A percentile compares a stretch with the other conserved stretches of the same genome.
phyloP scores from a whole-genome alignment of 371 early-diverging fungal genomes.

The Haplosporangium sp. region DNA sequence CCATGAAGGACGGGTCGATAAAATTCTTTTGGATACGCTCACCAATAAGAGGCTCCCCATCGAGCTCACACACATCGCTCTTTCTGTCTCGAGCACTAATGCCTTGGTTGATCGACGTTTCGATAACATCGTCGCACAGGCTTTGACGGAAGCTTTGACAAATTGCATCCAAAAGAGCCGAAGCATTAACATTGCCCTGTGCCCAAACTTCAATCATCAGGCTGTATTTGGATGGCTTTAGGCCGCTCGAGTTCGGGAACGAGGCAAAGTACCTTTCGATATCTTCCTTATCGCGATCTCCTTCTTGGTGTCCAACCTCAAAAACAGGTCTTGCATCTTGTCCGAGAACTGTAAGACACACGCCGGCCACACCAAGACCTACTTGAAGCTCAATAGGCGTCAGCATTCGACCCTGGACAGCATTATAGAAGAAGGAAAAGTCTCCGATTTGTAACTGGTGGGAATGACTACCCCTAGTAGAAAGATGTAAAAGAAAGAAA shows the following conservation, averaged over 20 bases:
- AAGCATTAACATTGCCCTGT: constrained; percentile 69
- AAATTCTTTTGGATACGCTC: constrained; percentile 61
- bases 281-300: constrained; percentile 46
- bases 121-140: constrained; percentile 78
- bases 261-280: constrained; percentile 45
- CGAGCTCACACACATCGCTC: constrained; percentile 35
- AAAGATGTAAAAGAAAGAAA: neutral
- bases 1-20: constrained; percentile 64
- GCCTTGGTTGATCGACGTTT: constrained; percentile 62
- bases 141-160: constrained; percentile 67
- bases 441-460: constrained; percentile 61
- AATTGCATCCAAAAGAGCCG: constrained; percentile 64
- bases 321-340: constrained; percentile 56
- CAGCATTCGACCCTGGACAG: constrained; percentile 59
- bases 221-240: constrained; percentile 53
- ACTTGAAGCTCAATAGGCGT: constrained; percentile 72
- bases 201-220: constrained; percentile 79
- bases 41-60: constrained; percentile 58
- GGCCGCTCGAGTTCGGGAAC: constrained; percentile 27
- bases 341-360: constrained; percentile 73
- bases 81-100: constrained; percentile 55
- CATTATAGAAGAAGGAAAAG: constrained; percentile 74
- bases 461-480: constrained; percentile 9
- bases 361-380: constrained; percentile 80
- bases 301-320: constrained; percentile 52